Conservation (phyloP, 495 filamentous ascomycete genomes). For the Penicillium taxi region DNA sequence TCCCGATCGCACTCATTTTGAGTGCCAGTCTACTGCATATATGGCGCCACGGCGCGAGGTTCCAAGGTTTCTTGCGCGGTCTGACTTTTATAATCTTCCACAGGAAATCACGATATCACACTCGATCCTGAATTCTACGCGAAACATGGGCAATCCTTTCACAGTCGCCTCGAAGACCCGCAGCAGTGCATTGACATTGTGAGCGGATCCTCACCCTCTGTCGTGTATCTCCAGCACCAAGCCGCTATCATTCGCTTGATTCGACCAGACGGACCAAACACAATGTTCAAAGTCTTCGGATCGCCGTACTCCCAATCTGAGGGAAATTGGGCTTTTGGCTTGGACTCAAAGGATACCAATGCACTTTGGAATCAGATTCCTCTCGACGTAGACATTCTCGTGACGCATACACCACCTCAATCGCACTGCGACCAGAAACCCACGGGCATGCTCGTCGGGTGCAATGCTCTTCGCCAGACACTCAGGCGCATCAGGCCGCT, state of each 20-base stretch:
- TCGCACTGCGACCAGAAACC: constrained; percentile 36
- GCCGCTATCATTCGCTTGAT: constrained; percentile 49
- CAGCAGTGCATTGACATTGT: constrained; percentile 50
- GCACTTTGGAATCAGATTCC: constrained; percentile 44
- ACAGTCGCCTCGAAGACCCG: constrained; percentile 50
- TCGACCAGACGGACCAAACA: constrained; percentile 51
- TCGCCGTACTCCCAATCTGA: constrained; percentile 60
- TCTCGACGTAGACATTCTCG: constrained; percentile 36
- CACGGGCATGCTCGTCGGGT: constrained; percentile 29
- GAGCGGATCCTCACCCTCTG: constrained; percentile 39
- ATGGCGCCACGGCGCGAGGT: constrained; percentile 1
- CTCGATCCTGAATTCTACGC: constrained; percentile 57
- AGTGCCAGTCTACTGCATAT: background rate
- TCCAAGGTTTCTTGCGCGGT: constrained; percentile 1
- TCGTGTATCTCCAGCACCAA: constrained; percentile 60
- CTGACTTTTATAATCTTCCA: background rate
- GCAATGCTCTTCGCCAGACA: constrained; percentile 27
- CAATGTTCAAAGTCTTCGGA: constrained; percentile 65
- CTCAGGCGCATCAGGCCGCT: constrained; percentile 35
- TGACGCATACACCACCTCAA: constrained; percentile 44
- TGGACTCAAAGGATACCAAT: constrained; percentile 40
- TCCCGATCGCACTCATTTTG: constrained; percentile 1
- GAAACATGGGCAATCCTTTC: constrained; percentile 48
- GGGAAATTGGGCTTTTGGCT: constrained; percentile 69
- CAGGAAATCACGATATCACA: constrained; percentile 76